Evolutionary conservation across 2,329 filamentous ascomycete genomes (phyloP), one percentile per base, ranked within the genome.

Genomic region (Sporothrix pseudoabietina): DNA sequence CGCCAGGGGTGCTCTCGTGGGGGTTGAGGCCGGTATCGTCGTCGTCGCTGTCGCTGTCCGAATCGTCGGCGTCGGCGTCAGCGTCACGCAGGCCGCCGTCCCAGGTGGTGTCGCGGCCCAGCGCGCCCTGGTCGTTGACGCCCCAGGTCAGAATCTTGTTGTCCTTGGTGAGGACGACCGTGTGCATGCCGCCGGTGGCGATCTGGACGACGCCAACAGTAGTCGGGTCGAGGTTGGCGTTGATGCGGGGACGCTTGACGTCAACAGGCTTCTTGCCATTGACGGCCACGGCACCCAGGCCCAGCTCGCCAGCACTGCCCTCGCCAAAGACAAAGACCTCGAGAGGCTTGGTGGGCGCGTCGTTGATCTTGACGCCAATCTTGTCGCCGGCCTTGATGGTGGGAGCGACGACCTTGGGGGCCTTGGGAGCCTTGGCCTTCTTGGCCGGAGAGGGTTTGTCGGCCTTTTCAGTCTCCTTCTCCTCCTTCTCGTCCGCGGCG

Each of bases 101-200:
- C 83, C 88, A 89, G 2, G 83, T 82, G 3, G 92, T 94, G 79
- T 92, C 88, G 79, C 93, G 87, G 57, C 93, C 93, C 52, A 97
- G 86, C 9, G 93, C 92, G 75, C 92, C 91, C 79, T 94, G 90
- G 79, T 97, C 93, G 79, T 96, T 96, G 77, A 96, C 93, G 71
- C 93, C 93, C 93, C 93, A 97, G 39, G 92, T 94, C 71, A 94
- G 83, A 77, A 97, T 92, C 82, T 90, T 90, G 84, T 94, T 93
- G 81, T 95, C 91, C 77, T 90, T 87, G 69, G 93, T 95, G 71
- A 96, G 83, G 3, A 91, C 92, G 75, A 92, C 85, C 71, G 87
- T 90, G 82, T 97, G 93, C 92, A 97, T 95, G 73, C 92, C 93
- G 75, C 93, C 93, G 74, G 91, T 90, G 69, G 92, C 90, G 73